These are phyloP conservation scores for Fusarium sororula DNA, from an alignment of 2,329 filamentous ascomycete genomes.

Conservation along the genomic window DNA sequence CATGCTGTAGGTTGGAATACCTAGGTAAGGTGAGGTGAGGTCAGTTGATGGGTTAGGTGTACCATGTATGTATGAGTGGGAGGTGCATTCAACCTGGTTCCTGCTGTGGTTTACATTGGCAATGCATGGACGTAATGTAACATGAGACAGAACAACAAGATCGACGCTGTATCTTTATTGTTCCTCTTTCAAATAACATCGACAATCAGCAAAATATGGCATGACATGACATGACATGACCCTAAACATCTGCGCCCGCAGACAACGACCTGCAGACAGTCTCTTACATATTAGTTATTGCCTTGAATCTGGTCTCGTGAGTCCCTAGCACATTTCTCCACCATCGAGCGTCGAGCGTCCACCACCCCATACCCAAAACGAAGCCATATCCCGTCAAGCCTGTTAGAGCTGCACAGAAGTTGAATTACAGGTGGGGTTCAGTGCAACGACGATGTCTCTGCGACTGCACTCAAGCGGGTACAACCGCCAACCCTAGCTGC, in stretches of 20 bases:
- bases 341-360: constrained; percentile 9
- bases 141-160: constrained; percentile 2
- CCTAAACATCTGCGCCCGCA: constrained; percentile 9
- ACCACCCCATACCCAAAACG: constrained; percentile 28
- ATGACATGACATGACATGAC: background rate
- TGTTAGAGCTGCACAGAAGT: constrained; percentile 12
- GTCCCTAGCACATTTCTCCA: constrained; percentile 12
- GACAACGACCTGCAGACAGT: background rate
- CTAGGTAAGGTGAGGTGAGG: background rate
- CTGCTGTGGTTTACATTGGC: background rate
- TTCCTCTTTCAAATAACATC: background rate
- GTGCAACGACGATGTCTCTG: constrained; percentile 20
- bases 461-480: constrained; percentile 19
- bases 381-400: constrained; percentile 16
- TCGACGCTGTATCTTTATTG: background rate
- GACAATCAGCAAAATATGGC: background rate
- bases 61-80: background rate
- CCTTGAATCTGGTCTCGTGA: constrained; percentile 26
- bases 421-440: constrained; percentile 29
- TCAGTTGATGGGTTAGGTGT: constrained; percentile 19
- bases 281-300: constrained; percentile 10
- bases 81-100: background rate
- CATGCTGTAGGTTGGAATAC: background rate
- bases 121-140: background rate
- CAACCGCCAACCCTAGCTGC: constrained; percentile 14